Conservation (phyloP, 2,329 filamentous ascomycete genomes). For the Arthrinium phaeospermum region DNA sequence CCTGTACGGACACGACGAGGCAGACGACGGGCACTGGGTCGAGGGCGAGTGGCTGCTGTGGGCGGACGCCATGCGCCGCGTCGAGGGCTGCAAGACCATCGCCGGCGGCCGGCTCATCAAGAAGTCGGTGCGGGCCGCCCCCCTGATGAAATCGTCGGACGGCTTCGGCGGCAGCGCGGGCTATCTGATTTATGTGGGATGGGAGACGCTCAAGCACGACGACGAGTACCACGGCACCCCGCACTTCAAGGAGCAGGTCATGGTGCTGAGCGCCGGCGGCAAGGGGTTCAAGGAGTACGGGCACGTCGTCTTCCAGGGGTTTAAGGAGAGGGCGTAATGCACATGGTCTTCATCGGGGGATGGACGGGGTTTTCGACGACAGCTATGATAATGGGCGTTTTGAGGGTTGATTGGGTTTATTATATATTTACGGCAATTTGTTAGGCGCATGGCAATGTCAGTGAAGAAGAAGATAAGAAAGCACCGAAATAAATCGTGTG, state of each 20-base stretch:
- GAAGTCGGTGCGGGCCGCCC: neutral
- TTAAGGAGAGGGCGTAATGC: neutral
- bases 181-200: neutral
- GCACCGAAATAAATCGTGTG: too few relatives aligned
- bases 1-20: neutral
- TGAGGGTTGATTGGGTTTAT: too few relatives aligned
- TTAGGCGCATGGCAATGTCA: too few relatives aligned
- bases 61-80: slow-evolving; percentile 4
- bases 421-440: too few relatives aligned
- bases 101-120: neutral
- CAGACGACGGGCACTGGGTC: neutral
- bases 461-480: too few relatives aligned
- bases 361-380: neutral
- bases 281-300: slow-evolving; percentile 11
- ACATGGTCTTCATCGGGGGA: neutral
- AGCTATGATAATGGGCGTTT: too few relatives aligned
- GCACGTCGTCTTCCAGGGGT: slow-evolving; percentile 15
- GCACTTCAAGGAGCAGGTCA: neutral
- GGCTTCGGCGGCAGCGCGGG: neutral
- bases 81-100: slow-evolving; percentile 1
- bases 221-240: slow-evolving; percentile 13
- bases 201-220: slow-evolving; percentile 3
- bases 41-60: slow-evolving; percentile 12
- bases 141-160: neutral
- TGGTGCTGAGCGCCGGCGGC: neutral